Base-by-base conservation (phyloP, 1,284 basidiomycete species). In the Mycena citricolor region DNA sequence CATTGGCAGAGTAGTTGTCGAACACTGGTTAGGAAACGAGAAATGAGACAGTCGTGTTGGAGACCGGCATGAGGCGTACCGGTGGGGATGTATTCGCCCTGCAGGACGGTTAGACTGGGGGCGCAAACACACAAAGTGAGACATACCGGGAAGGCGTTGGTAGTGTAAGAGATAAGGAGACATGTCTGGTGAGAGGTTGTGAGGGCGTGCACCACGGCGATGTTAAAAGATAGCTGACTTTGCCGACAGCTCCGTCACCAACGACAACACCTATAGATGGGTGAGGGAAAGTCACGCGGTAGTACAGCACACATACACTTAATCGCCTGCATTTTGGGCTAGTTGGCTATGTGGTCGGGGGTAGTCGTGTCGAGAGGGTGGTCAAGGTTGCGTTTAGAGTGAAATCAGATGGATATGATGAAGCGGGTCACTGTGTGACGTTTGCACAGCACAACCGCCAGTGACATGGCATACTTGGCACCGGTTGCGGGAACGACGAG, bases 201-300 rank as follows among this genome's bases (percentile, higher is more conserved):
- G 42, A 44, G 44, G 4, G 13, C 17, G 25, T 26, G 16, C 25
- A 29, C 32, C 11, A 32, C 23, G 40, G 39, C 39, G 42, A 24
- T 48, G 37, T 32, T 32, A 26, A 42, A 39, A 36, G 37, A 40
- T 33, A 35, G 36, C 81, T 60, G 55, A 87, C 94, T 89, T 98
- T 99, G 72, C 95, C 95, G 61, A 99, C 95, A 45, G 95, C 95
- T 85, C 95, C 95, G 76, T 99, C 95, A 61, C 95, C 95, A 51
- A 99, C 95, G 62, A 98, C 94, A 69, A 98, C 95, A 77, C 91
- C 90, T 91, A 66, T 40, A 52, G 44, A 52, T 46, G 52, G 44
- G 56, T 66, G 47, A 67, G 66, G 56, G 54, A 61, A 44, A 51
- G 51, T 39, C 47, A 33, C 43, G 32, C 25, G 42, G 16, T 40